Base-by-base conservation (phyloP, 306 rosid genomes). In the Lathyrus tuberosus region DNA sequence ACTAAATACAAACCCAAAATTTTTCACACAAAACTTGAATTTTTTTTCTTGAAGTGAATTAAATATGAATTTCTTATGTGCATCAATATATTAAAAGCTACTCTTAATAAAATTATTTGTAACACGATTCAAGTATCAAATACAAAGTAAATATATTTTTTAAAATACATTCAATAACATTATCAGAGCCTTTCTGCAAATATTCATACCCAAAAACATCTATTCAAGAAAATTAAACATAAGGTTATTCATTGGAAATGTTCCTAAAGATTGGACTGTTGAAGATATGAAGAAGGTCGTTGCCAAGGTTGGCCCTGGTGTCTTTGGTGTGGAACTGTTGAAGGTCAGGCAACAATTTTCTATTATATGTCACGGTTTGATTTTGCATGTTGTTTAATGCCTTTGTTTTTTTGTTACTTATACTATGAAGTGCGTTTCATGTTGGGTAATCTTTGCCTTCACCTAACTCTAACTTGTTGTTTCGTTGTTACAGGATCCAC, bases 221-320 rank as follows among this genome's bases (percentile, higher is more conserved):
- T n/a, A n/a, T n/a, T n/a, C n/a, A n/a, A n/a, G n/a, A n/a, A n/a
- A n/a, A n/a, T 84, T 49, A 87, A 87, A 82, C 86, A 85, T 65
- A 72, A n/a, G 78, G 61, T 75, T 89, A 72, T 89, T 85, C 79
- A 85, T 89, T 51, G 93, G 91, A 33, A 87, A 87, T 76, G 81
- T 89, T 69, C 96, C 96, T 38, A 87, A 76, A 76, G 69, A 26
- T 33, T 89, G 96, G 96, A 85, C 77, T 6, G 83, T 78, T 58
- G 80, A 77, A 31, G 80, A 85, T 72, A 65, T 89, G 87, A 82
- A 72, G 84, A 85, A 75, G 65, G 83, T 56, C 52, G 84, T 89
- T 41, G 67, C 73, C 16, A 75, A 56, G 15, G 43, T 80, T 78
- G 91, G 96, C 10, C 93, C 91, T n/a, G 91, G 96, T 70, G 85